Conservation (phyloP, 1,284 basidiomycete genomes). For the Pseudomicrostroma phylloplanum region DNA sequence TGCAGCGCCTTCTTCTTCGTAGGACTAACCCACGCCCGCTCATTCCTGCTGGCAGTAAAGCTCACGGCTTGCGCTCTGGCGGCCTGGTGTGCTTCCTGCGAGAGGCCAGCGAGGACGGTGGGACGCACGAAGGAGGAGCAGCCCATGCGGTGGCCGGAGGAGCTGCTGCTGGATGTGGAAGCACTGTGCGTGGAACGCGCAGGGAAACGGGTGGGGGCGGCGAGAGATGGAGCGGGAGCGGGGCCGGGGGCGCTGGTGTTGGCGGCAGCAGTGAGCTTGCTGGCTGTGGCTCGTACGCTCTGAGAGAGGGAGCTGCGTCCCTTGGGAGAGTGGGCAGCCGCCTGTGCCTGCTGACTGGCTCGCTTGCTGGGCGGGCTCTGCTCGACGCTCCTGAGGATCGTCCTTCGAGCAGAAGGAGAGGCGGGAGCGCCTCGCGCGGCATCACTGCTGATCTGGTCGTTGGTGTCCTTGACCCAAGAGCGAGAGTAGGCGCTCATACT, state of each 20-base stretch:
- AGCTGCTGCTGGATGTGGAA: not conserved
- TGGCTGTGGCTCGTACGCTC: no score
- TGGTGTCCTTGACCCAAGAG: no score
- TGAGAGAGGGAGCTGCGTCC: constrained; percentile 1
- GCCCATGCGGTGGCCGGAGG: not conserved
- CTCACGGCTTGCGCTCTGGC: not conserved
- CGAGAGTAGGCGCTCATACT: not conserved
- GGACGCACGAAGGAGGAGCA: constrained; percentile 8
- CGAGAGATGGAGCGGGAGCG: not conserved
- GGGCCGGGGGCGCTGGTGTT: not conserved
- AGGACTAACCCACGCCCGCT: not conserved
- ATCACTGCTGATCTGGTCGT: no score
- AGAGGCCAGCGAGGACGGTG: constrained; percentile 5
- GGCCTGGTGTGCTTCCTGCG: not conserved
- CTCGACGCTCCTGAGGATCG: no score
- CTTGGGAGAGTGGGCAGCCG: not conserved
- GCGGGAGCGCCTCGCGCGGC: no score
- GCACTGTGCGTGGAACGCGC: not conserved
- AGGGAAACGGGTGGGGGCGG: not conserved
- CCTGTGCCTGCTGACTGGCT: no score
- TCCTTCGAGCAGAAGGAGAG: no score
- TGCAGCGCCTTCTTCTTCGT: not conserved
- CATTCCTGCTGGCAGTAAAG: not conserved
- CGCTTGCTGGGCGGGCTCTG: no score
- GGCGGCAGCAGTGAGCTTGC: no score